These are phyloP conservation scores for Phytophthora sojae DNA, from an alignment of 352 stramenopile species.

Conservation along the genomic window DNA sequence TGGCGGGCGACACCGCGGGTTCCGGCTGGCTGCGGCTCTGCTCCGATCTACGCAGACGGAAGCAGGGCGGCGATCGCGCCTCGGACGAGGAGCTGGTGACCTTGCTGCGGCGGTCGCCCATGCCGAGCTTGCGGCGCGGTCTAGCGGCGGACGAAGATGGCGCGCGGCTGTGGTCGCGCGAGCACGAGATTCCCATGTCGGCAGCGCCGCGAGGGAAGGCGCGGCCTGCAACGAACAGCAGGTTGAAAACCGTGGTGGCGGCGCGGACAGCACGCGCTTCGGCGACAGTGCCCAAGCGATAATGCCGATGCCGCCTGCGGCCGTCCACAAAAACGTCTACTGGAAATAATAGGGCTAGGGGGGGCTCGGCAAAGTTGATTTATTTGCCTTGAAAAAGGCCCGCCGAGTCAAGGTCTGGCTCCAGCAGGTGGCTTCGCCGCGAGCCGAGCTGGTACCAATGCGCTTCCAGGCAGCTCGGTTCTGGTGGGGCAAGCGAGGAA, in stretches of 20 bases:
- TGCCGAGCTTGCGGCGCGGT: constrained; percentile 20
- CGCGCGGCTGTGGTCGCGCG: constrained; percentile 41
- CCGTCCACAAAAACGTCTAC: constrained; percentile 25
- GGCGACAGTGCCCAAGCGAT: constrained; percentile 15
- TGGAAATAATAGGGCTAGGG: constrained; percentile 45
- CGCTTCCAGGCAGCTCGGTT: background rate
- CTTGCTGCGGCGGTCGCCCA: constrained; percentile 30
- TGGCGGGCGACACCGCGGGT: constrained; percentile 8
- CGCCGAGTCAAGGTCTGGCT: background rate
- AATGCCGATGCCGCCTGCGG: constrained; percentile 1
- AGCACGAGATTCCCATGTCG: constrained; percentile 53
- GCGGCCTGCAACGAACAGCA: constrained; percentile 18
- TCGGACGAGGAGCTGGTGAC: constrained; percentile 31
- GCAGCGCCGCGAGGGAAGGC: constrained; percentile 26
- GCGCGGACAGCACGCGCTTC: background rate
- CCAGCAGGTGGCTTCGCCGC: constrained; percentile 4
- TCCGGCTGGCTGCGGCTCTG: constrained; percentile 16
- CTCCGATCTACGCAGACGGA: constrained; percentile 13
- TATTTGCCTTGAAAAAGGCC: constrained; percentile 37
- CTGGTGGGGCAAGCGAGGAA: constrained; percentile 6
- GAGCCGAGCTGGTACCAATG: constrained; percentile 5
- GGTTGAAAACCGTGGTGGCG: constrained; percentile 33
- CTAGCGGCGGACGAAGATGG: constrained; percentile 12
- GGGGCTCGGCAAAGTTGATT: constrained; percentile 33
- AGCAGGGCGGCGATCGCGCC: constrained; percentile 21